A percentile compares a stretch with the other conserved stretches of the same genome.
These are phyloP conservation scores for Amaranthus palmeri DNA, from an alignment of 148 eudicot species.

Conservation along the genomic window DNA sequence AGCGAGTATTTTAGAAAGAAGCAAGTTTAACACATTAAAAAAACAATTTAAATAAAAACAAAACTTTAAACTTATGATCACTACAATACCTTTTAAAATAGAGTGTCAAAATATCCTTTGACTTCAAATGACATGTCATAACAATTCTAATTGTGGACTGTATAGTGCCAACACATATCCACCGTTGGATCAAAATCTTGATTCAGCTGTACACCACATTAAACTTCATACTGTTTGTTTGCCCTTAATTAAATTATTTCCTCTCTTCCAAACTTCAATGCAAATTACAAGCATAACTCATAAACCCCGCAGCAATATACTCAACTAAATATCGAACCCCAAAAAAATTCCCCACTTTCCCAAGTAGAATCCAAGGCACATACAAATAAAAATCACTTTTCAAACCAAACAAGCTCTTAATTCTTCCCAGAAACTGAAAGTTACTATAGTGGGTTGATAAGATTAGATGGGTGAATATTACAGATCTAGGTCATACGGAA, in stretches of 20 bases:
- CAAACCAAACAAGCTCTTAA: background rate
- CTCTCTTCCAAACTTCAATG: too few relatives aligned
- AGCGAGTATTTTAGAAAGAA: too few relatives aligned
- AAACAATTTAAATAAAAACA: too few relatives aligned
- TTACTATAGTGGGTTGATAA: background rate
- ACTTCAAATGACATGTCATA: background rate
- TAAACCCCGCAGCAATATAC: conserved; percentile 16
- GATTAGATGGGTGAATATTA: conserved; percentile 42
- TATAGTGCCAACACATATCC: background rate
- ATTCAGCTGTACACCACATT: conserved; percentile 4
- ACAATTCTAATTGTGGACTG: background rate
- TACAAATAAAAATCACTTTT: background rate
- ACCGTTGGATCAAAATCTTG: background rate
- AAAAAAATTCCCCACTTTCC: conserved; percentile 4
- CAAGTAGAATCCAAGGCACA: conserved; percentile 7
- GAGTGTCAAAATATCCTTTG: background rate
- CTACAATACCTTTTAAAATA: too few relatives aligned
- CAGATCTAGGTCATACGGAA: conserved; percentile 54
- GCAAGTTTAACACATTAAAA: too few relatives aligned
- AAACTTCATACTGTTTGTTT: too few relatives aligned
- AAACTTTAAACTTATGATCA: too few relatives aligned
- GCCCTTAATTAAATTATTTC: background rate
- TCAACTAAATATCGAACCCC: background rate
- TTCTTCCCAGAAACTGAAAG: background rate
- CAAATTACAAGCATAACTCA: background rate